phyloP scores from a whole-genome alignment of 192 early-diverging fungal species.

The Lobosporangium transversale region DNA sequence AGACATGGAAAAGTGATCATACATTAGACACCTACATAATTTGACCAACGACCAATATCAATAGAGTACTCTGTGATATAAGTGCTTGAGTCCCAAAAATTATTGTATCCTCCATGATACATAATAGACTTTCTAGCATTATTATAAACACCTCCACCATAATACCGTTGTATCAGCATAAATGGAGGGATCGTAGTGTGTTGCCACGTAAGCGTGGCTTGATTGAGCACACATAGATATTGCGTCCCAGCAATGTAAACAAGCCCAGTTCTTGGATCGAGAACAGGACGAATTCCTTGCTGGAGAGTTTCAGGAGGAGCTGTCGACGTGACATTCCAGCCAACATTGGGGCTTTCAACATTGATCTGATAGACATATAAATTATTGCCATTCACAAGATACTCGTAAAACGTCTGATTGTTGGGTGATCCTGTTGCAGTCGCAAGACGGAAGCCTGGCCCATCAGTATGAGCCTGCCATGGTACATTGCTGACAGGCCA shows the following conservation, averaged over 20 bases:
- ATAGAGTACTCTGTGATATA: conserved; percentile 14
- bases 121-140: conserved; percentile 6
- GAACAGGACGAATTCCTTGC: background rate
- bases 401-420: conserved; percentile 3
- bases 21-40: conserved; percentile 3
- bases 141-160: background rate
- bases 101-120: conserved; percentile 1
- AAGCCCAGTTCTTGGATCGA: background rate
- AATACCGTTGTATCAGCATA: background rate
- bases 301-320: background rate
- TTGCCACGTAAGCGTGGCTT: background rate
- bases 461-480: background rate
- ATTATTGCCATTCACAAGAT: background rate
- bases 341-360: background rate
- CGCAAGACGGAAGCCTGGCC: background rate
- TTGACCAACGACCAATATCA: background rate
- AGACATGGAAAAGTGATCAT: background rate
- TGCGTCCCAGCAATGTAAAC: background rate
- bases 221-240: background rate
- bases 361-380: background rate
- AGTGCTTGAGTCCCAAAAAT: background rate
- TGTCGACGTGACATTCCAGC: background rate
- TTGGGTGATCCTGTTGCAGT: background rate
- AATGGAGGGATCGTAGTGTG: background rate
- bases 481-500: conserved; percentile 4